phyloP scores from a whole-genome alignment of 371 early-diverging fungal species.

The Mortierella sp. region DNA sequence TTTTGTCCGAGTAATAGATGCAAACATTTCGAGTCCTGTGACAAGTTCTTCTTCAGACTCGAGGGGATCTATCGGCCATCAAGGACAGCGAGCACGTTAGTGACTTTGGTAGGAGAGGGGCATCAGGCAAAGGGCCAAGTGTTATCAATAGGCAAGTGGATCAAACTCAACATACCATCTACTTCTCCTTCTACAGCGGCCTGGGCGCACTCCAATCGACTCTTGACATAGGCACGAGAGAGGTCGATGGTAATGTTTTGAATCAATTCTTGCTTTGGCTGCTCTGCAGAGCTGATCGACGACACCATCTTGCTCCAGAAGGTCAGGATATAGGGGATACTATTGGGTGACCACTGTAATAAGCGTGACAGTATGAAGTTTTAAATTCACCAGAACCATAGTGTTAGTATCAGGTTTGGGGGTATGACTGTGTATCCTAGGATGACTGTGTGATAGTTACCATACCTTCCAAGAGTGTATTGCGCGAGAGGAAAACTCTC shows the following conservation, averaged over 20 bases:
- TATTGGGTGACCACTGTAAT: constrained; percentile 80
- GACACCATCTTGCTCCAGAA: constrained; percentile 88
- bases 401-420: too few relatives aligned
- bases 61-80: constrained; percentile 77
- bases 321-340: constrained; percentile 80
- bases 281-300: constrained; percentile 66
- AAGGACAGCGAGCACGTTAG: background rate
- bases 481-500: constrained; percentile 79
- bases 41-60: constrained; percentile 81
- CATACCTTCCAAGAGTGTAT: constrained; percentile 80
- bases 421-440: too few relatives aligned
- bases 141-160: background rate
- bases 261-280: constrained; percentile 50
- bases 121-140: too few relatives aligned
- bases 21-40: constrained; percentile 75
- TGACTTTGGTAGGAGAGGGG: background rate
- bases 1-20: constrained; percentile 76
- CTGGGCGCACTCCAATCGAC: constrained; percentile 68
- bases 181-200: constrained; percentile 67
- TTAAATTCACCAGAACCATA: too few relatives aligned
- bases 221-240: constrained; percentile 65
- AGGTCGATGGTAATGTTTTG: constrained; percentile 53
- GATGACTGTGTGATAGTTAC: background rate
- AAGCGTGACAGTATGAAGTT: too few relatives aligned
- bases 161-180: constrained; percentile 59